Base-by-base conservation (phyloP, 805 yeast genomes). In the Starmerella geochares region DNA sequence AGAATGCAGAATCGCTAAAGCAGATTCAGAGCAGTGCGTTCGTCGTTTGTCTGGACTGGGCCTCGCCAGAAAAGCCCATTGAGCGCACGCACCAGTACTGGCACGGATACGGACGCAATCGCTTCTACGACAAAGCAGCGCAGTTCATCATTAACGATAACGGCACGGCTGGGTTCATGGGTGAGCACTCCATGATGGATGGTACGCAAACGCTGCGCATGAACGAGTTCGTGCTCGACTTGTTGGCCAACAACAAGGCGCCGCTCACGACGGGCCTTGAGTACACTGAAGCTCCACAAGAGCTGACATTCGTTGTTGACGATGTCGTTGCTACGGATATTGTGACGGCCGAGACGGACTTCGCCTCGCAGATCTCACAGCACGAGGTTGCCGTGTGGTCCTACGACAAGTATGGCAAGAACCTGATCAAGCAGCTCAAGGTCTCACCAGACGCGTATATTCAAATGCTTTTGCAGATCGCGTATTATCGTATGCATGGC, bases 101-200 rank as follows among this genome's bases (percentile, higher is more conserved):
- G 97, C 95, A 86, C 69, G 96, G 97, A n/a, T 77, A 86, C 67
- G 96, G 96, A 49, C 68, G 72, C 59, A 90, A 92, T 73, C 76
- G 98, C 61, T 90, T 76, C 72, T 90, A 76, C 66, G 97, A 90
- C 72, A 90, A 90, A 72, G 90, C 96, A 3, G 71, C 84, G 53
- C 92, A 90, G 71, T 80, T 86, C 65, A 76, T 87, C 58, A 79
- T 90, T 48, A 71, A 83, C 52, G 80, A 78, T 54, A 87, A 86
- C 66, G 95, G 92, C 52, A 74, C 79, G 55, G 85, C 96, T 7
- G 97, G 96, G 0, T 90, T 88, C 71, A 69, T 87, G 63, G 96
- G 95, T 54, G 98, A 90, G 71, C 98, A 90, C 71, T 86, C 96
- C 20, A 83, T 79, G 72, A 90, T 90, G 97, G 98, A 90, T 67